These are phyloP conservation scores for Lepiota venenata DNA, from an alignment of 768 basidiomycete genomes.

Conservation along the genomic window DNA sequence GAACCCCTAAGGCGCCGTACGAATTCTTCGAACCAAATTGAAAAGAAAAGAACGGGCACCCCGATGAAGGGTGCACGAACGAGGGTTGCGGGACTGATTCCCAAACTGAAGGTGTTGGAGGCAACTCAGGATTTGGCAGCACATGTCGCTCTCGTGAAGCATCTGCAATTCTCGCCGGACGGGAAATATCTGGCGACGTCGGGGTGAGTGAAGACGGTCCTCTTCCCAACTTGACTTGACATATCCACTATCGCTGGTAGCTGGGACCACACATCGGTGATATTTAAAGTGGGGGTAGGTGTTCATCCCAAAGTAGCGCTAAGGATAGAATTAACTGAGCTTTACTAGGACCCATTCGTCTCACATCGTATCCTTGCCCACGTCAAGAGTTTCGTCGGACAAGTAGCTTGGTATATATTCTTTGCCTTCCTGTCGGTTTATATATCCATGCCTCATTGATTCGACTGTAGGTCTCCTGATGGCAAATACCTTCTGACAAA, in stretches of 20 bases:
- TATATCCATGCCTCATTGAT: not conserved
- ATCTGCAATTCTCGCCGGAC: conserved; percentile 75
- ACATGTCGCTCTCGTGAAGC: conserved; percentile 65
- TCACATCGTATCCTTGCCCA: conserved; percentile 64
- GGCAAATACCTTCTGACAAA: conserved; percentile 64
- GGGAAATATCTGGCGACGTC: conserved; percentile 73
- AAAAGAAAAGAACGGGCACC: not conserved
- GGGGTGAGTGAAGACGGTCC: conserved; percentile 34
- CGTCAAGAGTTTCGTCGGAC: conserved; percentile 68
- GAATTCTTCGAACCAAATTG: conserved; percentile 7
- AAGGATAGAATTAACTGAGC: conserved; percentile 5
- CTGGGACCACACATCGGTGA: conserved; percentile 69
- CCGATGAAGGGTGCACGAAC: conserved; percentile 25
- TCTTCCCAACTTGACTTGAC: not conserved
- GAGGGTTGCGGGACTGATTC: conserved; percentile 52
- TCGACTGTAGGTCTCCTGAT: conserved; percentile 51
- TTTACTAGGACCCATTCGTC: conserved; percentile 50
- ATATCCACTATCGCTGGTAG: conserved; percentile 25
- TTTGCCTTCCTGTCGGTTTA: not conserved
- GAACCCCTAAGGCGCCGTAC: conserved; percentile 11
- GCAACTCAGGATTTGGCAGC: conserved; percentile 59
- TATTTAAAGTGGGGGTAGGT: conserved; percentile 63
- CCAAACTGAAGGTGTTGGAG: conserved; percentile 51
- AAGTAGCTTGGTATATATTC: conserved; percentile 62
- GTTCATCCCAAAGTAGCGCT: not conserved